Percentiles rank a stretch among this genome's conserved stretches.
Conservation (phyloP, 306 rosid genomes). For the Oxytropis ochrocephala region DNA sequence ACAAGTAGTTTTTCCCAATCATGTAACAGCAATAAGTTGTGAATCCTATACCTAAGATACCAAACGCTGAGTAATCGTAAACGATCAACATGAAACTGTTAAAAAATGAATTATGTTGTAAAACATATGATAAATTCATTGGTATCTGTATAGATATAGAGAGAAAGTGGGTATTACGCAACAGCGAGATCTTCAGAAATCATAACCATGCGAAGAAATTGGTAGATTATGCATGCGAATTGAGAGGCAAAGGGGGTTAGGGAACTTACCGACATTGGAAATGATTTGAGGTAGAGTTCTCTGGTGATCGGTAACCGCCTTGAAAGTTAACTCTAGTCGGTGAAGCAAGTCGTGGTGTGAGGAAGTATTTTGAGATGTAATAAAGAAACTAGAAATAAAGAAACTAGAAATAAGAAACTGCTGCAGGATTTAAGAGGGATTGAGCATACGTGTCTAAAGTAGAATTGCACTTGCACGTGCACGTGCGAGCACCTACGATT, state of each 20-base stretch:
- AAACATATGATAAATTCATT: not conserved
- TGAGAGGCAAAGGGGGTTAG: not conserved
- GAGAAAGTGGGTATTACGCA: not conserved
- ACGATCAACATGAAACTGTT: not conserved
- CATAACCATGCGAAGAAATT: not conserved
- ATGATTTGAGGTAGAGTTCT: not conserved
- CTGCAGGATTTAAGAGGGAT: not conserved
- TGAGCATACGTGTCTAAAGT: constrained; percentile 1
- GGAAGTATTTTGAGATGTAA: not conserved
- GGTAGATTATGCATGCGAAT: not conserved
- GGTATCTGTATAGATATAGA: not conserved
- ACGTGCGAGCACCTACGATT: not conserved
- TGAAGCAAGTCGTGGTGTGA: not conserved
- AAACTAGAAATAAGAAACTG: too few relatives aligned
- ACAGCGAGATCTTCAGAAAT: not conserved
- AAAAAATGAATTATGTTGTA: not conserved
- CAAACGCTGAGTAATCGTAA: not conserved
- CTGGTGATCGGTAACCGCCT: not conserved
- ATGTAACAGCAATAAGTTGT: not conserved
- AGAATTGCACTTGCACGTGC: constrained; percentile 31
- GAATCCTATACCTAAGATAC: constrained; percentile 14
- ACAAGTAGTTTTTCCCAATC: constrained; percentile 4
- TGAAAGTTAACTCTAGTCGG: constrained; percentile 10
- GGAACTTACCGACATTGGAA: constrained; percentile 43
- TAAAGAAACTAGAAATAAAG: too few relatives aligned